These are phyloP conservation scores for Fraxinus xanthoxyloides DNA, from an alignment of 305 asterid species.

Conservation along the genomic window DNA sequence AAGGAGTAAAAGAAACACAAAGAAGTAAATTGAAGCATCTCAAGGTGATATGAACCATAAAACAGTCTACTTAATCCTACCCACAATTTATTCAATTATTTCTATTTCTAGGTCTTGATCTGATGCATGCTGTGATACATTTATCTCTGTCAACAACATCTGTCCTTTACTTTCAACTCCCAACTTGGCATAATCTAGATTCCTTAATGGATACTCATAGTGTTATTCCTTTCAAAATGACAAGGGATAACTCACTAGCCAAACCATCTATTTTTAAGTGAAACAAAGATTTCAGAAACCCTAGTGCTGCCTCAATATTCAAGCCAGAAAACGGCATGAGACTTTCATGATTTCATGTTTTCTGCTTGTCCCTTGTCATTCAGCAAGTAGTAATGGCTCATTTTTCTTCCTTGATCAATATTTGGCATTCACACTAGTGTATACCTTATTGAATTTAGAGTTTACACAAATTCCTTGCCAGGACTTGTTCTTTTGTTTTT, in stretches of 20 bases:
- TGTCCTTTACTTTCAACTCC: background rate
- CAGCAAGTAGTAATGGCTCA: background rate
- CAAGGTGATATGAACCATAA: background rate
- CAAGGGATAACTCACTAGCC: background rate
- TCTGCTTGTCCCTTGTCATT: background rate
- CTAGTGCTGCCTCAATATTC: background rate
- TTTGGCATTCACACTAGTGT: background rate
- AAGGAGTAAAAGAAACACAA: background rate
- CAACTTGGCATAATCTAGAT: background rate
- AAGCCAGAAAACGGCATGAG: background rate
- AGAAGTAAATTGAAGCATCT: background rate
- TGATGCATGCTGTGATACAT: background rate
- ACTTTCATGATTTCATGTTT: background rate
- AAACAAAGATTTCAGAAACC: background rate
- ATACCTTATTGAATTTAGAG: background rate
- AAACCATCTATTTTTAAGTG: background rate
- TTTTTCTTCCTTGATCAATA: background rate
- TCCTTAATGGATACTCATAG: background rate
- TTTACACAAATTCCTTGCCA: background rate
- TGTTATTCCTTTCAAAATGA: background rate
- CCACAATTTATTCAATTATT: background rate
- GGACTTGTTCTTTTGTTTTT: background rate
- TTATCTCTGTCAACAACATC: background rate
- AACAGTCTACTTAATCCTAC: background rate
- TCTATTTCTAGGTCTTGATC: background rate